Percentiles rank a stretch among this genome's conserved stretches.
These are phyloP conservation scores for Camellia japonica DNA, from an alignment of 148 eudicot genomes.

Conservation along the genomic window DNA sequence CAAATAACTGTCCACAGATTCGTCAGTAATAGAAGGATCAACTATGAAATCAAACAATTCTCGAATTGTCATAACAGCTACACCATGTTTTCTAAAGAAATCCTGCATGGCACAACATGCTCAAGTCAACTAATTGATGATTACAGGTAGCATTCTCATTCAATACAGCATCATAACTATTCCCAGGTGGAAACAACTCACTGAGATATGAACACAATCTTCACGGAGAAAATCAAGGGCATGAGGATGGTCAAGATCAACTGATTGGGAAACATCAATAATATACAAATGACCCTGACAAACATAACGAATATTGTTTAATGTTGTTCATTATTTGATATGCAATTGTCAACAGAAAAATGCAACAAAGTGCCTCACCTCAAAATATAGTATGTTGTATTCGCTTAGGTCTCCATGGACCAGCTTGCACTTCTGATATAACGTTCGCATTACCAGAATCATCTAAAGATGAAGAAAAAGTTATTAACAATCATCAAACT, in stretches of 20 bases:
- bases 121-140: background rate
- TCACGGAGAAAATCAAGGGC: too few species aligned
- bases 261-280: too few species aligned
- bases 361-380: conserved; percentile 40
- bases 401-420: conserved; percentile 77
- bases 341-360: background rate
- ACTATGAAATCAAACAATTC: conserved; percentile 16
- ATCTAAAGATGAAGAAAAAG: conserved; percentile 36
- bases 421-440: conserved; percentile 49
- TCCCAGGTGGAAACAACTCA: background rate
- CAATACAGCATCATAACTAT: conserved; percentile 5
- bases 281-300: conserved; percentile 77
- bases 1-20: conserved; percentile 69
- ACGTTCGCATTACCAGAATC: conserved; percentile 70
- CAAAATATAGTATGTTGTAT: conserved; percentile 78
- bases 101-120: conserved; percentile 49
- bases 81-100: conserved; percentile 76
- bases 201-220: too few species aligned
- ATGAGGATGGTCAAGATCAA: too few species aligned
- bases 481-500: background rate
- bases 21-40: conserved; percentile 74
- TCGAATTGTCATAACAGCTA: conserved; percentile 37
- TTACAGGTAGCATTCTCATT: background rate
- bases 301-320: background rate
- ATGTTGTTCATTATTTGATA: background rate